These are phyloP conservation scores for Ascochyta koolunga DNA, from an alignment of 2,329 filamentous ascomycete genomes.

Conservation along the genomic window DNA sequence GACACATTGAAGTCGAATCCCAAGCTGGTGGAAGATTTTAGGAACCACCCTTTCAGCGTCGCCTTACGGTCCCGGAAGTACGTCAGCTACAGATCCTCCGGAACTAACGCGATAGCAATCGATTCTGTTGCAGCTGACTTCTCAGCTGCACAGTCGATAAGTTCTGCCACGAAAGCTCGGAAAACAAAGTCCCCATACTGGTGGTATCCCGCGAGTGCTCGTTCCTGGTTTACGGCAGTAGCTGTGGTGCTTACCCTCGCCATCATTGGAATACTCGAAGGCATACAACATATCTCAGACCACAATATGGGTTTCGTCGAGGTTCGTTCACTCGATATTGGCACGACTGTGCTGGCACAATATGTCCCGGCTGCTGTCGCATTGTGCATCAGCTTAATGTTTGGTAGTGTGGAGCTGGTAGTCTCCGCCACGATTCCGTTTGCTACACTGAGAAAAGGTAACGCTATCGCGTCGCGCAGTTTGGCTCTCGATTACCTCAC, in stretches of 20 bases:
- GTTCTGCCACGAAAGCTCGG: background rate
- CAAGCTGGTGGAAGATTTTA: background rate
- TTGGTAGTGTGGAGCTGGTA: background rate
- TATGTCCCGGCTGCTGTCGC: background rate
- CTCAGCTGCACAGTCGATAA: background rate
- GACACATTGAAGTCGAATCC: background rate
- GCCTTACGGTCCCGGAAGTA: background rate
- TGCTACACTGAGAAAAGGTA: background rate
- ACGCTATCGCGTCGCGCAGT: background rate
- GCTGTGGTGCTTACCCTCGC: background rate
- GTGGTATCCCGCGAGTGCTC: background rate
- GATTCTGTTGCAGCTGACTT: background rate
- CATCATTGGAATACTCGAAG: background rate
- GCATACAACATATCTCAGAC: background rate
- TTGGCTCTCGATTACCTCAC: conserved; percentile 1
- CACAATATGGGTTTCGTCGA: background rate
- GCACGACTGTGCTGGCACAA: background rate
- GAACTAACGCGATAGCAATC: background rate
- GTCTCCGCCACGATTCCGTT: background rate
- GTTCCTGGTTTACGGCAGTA: background rate
- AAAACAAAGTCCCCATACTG: background rate
- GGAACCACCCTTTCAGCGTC: background rate
- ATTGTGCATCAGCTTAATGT: background rate
- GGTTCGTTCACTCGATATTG: background rate
- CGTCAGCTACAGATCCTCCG: background rate